These are phyloP conservation scores for Botrytis cinerea DNA, from an alignment of 2,329 filamentous ascomycete species.

Conservation along the genomic window DNA sequence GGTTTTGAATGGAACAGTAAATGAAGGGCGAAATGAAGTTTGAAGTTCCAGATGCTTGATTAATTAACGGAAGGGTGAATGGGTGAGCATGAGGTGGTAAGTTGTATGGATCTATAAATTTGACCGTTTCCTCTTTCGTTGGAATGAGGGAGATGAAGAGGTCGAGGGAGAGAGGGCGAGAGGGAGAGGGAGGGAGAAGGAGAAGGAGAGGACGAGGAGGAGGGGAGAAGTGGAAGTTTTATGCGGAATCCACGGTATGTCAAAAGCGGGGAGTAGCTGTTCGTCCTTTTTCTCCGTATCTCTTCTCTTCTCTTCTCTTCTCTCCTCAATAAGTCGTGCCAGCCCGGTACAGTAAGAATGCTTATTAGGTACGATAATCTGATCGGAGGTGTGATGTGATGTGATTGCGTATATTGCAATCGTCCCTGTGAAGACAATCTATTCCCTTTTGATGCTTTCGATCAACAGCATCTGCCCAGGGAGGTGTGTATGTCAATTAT, in stretches of 20 bases:
- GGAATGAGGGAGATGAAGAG: neutral
- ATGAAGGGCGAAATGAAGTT: constrained; percentile 1
- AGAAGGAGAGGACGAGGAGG: neutral
- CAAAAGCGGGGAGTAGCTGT: neutral
- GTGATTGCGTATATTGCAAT: constrained; percentile 4
- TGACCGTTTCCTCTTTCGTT: constrained; percentile 1
- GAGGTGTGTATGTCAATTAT: constrained; percentile 19
- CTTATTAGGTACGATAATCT: neutral
- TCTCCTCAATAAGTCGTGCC: no score
- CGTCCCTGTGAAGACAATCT: neutral
- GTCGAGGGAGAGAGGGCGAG: neutral
- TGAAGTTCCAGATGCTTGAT: neutral
- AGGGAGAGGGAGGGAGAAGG: neutral
- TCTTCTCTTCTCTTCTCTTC: neutral
- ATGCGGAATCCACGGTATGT: neutral
- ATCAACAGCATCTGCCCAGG: neutral
- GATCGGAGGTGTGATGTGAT: neutral
- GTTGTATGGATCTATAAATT: neutral
- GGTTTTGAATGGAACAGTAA: neutral
- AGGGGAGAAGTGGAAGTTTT: neutral
- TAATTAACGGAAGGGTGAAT: neutral
- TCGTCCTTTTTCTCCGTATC: neutral
- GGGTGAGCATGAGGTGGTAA: neutral
- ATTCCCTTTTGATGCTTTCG: neutral
- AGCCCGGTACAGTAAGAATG: neutral